These are phyloP conservation scores for Gleditsia sinensis DNA, from an alignment of 306 rosid species.

Conservation along the genomic window DNA sequence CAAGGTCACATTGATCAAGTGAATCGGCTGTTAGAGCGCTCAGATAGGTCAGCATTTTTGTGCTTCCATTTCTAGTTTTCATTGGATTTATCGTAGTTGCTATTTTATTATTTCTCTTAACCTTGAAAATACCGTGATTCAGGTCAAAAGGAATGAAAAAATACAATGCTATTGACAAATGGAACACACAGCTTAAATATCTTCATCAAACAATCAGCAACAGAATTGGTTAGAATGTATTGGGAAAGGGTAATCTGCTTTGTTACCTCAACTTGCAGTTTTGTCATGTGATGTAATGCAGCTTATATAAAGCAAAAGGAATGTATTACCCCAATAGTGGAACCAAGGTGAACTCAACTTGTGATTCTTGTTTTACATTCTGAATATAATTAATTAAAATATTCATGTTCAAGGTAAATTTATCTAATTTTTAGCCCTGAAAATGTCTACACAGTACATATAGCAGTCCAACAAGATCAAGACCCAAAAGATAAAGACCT, in stretches of 20 bases:
- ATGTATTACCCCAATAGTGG: slow-evolving; percentile 31
- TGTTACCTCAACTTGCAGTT: slow-evolving; percentile 39
- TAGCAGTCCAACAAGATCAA: background rate
- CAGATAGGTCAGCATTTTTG: slow-evolving; percentile 59
- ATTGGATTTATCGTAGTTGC: slow-evolving; percentile 1
- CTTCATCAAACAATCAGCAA: slow-evolving; percentile 78
- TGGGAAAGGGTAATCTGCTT: slow-evolving; percentile 12
- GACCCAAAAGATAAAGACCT: background rate
- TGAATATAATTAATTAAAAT: slow-evolving; percentile 8
- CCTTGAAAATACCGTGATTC: slow-evolving; percentile 32
- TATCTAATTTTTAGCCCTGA: background rate
- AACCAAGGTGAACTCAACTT: slow-evolving; percentile 22
- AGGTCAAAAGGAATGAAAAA: slow-evolving; percentile 97
- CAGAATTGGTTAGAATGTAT: slow-evolving; percentile 61
- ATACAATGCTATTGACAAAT: slow-evolving; percentile 88
- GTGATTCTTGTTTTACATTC: background rate
- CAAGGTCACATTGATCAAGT: slow-evolving; percentile 99
- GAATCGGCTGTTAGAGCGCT: slow-evolving; percentile 90
- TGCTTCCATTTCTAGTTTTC: background rate
- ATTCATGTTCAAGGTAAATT: background rate
- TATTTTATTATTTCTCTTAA: slow-evolving; percentile 16
- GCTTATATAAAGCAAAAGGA: slow-evolving; percentile 30
- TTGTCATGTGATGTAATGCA: slow-evolving; percentile 43
- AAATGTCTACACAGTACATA: background rate
- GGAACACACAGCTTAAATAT: slow-evolving; percentile 89